These are phyloP conservation scores for Saksenaea oblongispora DNA, from an alignment of 371 early-diverging fungal genomes.

Conservation along the genomic window DNA sequence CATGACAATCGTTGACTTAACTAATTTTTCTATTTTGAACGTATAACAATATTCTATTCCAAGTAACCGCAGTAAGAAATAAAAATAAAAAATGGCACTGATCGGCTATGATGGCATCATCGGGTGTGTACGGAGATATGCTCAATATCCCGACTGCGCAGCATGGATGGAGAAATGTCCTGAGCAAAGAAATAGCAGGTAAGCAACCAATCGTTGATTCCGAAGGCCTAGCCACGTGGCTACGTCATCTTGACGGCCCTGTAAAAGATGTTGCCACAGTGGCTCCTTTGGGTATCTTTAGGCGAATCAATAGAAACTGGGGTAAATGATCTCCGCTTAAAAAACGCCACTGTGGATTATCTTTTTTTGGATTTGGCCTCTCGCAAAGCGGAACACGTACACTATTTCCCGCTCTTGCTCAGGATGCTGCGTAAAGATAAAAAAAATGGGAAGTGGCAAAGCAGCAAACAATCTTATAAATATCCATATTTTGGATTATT, in stretches of 20 bases:
- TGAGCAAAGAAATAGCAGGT: not conserved
- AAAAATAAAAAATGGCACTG: too few relatives aligned
- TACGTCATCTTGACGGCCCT: too few relatives aligned
- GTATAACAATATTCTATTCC: too few relatives aligned
- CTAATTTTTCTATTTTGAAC: too few relatives aligned
- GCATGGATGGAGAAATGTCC: not conserved
- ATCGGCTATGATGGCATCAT: not conserved
- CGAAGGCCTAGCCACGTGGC: too few relatives aligned
- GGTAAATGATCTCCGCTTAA: not conserved
- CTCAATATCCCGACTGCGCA: not conserved
- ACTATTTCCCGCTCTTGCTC: not conserved
- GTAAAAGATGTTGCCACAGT: too few relatives aligned
- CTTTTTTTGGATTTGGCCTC: not conserved
- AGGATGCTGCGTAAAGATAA: constrained; percentile 5
- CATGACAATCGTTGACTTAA: too few relatives aligned
- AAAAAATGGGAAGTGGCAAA: not conserved
- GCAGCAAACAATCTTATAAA: not conserved
- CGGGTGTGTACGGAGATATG: not conserved
- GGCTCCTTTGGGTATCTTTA: too few relatives aligned
- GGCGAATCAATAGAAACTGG: too few relatives aligned
- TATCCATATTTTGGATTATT: not conserved
- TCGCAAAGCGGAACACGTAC: not conserved
- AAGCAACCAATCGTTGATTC: too few relatives aligned
- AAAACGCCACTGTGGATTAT: not conserved
- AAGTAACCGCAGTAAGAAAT: too few relatives aligned